Percentiles rank a stretch among this genome's conserved stretches.
phyloP scores from a whole-genome alignment of 2,329 filamentous ascomycete genomes.

The Cordyceps tenuipes region DNA sequence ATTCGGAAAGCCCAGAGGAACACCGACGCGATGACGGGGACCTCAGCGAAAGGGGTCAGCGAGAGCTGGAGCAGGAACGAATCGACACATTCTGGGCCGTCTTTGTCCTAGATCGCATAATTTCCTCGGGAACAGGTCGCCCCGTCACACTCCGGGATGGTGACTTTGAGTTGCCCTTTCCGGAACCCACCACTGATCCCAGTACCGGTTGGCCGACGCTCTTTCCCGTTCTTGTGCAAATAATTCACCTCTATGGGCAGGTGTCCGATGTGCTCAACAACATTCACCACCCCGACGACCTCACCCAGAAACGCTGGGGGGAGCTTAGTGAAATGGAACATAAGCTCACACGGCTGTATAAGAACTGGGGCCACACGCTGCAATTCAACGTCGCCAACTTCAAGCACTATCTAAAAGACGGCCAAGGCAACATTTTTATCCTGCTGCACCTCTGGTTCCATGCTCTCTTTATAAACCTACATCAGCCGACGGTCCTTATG shows the following conservation, averaged over 20 bases:
- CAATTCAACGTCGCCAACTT: constrained; percentile 85
- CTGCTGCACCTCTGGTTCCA: constrained; percentile 86
- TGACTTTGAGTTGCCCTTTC: constrained; percentile 74
- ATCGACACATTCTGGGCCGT: constrained; percentile 87
- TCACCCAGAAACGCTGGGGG: constrained; percentile 66
- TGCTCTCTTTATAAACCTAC: constrained; percentile 73
- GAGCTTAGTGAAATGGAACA: constrained; percentile 70
- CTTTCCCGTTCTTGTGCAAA: constrained; percentile 71
- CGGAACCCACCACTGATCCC: constrained; percentile 40
- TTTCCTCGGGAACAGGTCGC: constrained; percentile 78
- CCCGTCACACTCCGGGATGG: constrained; percentile 77
- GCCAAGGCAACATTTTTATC: constrained; percentile 81
- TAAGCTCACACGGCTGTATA: constrained; percentile 64
- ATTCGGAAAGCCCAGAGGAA: constrained; percentile 30
- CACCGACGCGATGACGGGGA: constrained; percentile 34
- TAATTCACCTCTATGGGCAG: constrained; percentile 77
- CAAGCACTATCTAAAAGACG: constrained; percentile 70
- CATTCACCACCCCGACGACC: constrained; percentile 63
- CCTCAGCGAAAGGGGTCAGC: constrained; percentile 43
- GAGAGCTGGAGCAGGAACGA: constrained; percentile 67
- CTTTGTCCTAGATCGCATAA: constrained; percentile 78
- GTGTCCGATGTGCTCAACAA: constrained; percentile 81
- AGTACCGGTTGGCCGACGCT: constrained; percentile 64
- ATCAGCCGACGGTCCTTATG: constrained; percentile 74
- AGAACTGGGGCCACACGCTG: constrained; percentile 63